Base-by-base conservation (phyloP, 768 basidiomycete species). In the Suillus subalutaceus region DNA sequence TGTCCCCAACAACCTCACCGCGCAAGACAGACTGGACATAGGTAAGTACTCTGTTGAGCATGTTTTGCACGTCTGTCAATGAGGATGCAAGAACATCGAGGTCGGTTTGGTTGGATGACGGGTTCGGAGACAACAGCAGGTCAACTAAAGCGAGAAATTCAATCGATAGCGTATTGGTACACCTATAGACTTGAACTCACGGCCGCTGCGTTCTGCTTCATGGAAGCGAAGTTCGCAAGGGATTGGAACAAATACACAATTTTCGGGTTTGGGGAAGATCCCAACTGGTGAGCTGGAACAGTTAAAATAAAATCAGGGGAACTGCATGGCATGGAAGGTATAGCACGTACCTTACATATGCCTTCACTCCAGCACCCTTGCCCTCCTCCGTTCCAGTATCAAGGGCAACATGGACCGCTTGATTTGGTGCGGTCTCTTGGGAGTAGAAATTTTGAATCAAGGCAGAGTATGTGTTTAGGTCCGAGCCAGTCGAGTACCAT, bases 371-470 rank as follows among this genome's bases (percentile, higher is more conserved):
- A 7, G 95, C 86, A 23, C 81, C 84, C 65, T 83, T 77, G 13
- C 84, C 84, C 59, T 79, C 84, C 67, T 90, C 88, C 4, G 89
- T 82, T 23, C 93, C 91, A 10, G 96, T 96, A 79, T 97, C 93
- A 44, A 99, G 82, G 6, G 95, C 90, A 63, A 99, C 83, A 77
- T 98, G 96, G 58, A 99, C 87, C 4, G 97, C 95, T 40, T 90
- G 93, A 75, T 91, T 88, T 3, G 95, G 93, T 0, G 88, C 83
- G 6, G 94, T 94, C 79, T 98, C 95, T 84, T 93, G 90, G 48
- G 93, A 88, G 79, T 97, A 99, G 81, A 97, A 97, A 79, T 96
- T 95, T 84, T 98, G 97, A 74, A 99, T 96, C 70, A 99, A 86
- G 13, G 97, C 95, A 35, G 96, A 96, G 81, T 95, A 96, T 8